Conservation (phyloP, 257 asterid species). For the Nicotiana benthamiana region DNA sequence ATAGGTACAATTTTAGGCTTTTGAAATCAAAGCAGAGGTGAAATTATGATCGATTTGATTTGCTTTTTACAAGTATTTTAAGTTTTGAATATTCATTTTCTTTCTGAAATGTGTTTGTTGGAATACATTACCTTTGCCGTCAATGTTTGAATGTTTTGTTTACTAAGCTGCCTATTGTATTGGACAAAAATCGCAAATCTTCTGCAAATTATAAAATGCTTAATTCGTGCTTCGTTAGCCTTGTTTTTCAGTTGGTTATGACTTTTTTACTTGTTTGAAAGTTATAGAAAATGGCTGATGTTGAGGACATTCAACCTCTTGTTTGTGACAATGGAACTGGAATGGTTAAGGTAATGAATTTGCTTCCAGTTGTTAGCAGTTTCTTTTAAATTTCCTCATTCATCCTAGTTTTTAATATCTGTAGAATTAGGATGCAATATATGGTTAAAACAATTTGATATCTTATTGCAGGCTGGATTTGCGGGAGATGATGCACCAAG, state of each 20-base stretch:
- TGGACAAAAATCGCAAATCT: not conserved
- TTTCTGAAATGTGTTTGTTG: not conserved
- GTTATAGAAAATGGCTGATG: slow-evolving; percentile 18
- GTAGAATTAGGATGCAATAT: not conserved
- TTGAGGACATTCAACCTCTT: slow-evolving; percentile 22
- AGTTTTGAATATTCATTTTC: not conserved
- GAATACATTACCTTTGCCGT: not conserved
- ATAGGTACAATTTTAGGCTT: too few relatives aligned
- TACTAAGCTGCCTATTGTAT: not conserved
- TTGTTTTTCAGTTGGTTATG: not conserved
- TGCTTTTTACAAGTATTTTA: not conserved
- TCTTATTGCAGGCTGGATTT: slow-evolving; percentile 18
- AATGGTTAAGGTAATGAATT: slow-evolving; percentile 20
- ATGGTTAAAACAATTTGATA: not conserved
- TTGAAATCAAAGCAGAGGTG: not conserved
- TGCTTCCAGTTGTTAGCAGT: not conserved
- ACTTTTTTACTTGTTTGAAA: not conserved
- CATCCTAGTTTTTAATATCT: not conserved
- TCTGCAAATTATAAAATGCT: not conserved
- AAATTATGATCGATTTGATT: too few relatives aligned
- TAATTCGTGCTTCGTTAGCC: not conserved
- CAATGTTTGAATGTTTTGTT: too few relatives aligned
- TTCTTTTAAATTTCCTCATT: not conserved
- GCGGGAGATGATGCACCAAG: slow-evolving; percentile 28
- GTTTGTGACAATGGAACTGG: slow-evolving; percentile 26